Evolutionary conservation across 2,329 filamentous ascomycete genomes (phyloP).

Genomic region (Aschersonia sp.): DNA sequence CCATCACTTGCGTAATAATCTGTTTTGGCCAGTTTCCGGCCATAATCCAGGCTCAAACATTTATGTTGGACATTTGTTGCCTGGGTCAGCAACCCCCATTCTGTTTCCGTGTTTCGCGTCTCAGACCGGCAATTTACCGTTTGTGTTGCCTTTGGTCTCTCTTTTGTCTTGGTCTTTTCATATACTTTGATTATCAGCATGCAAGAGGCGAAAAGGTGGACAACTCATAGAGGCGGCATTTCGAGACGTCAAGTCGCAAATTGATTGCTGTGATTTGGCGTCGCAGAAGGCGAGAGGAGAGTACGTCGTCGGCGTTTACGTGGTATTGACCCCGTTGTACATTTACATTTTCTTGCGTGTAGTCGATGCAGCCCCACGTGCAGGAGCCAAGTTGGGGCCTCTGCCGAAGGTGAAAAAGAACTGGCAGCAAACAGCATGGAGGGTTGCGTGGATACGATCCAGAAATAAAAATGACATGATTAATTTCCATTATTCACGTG

Average conservation of each 20-base stretch:
- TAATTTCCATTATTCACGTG: no score
- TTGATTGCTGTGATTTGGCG: background rate
- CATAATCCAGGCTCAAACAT: slow-evolving; percentile 1
- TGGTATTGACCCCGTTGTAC: slow-evolving; percentile 13
- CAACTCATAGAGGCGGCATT: background rate
- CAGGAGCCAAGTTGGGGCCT: no score
- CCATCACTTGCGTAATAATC: slow-evolving; percentile 2
- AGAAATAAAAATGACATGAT: no score
- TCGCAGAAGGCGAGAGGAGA: background rate
- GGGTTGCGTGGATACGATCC: no score
- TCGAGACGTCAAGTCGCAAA: background rate
- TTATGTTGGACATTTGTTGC: background rate
- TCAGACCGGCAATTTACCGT: background rate
- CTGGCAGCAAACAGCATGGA: no score
- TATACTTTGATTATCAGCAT: slow-evolving; percentile 8
- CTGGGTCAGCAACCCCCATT: slow-evolving; percentile 2
- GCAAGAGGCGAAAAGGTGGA: slow-evolving; percentile 11
- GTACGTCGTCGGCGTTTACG: background rate
- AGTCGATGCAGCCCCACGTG: background rate
- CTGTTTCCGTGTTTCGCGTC: slow-evolving; percentile 1
- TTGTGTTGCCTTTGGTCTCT: slow-evolving; percentile 1
- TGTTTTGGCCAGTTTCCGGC: slow-evolving; percentile 1
- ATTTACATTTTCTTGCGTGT: slow-evolving; percentile 5
- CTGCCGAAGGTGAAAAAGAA: no score
- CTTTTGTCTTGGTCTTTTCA: slow-evolving; percentile 8